phyloP scores from a whole-genome alignment of 768 basidiomycete genomes.

The Dictyophora rubrovolvata region DNA sequence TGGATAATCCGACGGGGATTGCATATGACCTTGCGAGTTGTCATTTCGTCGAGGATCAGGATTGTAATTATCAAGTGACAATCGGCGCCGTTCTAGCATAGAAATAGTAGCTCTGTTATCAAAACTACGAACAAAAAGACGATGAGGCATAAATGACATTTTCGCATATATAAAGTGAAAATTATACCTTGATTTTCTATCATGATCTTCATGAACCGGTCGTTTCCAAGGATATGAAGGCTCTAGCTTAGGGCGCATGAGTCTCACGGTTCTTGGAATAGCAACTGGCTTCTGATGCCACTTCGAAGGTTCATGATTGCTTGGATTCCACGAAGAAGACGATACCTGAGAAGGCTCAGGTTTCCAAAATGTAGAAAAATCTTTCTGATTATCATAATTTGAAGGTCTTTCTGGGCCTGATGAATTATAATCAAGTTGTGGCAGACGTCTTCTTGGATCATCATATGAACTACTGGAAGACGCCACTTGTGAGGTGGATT shows the following conservation, averaged over 20 bases:
- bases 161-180: neutral
- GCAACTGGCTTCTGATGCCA: neutral
- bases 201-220: neutral
- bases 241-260: neutral
- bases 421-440: neutral
- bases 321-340: neutral
- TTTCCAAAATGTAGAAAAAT: neutral
- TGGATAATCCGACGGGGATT: neutral
- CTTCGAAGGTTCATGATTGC: neutral
- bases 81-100: neutral
- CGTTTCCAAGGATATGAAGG: conserved; percentile 8
- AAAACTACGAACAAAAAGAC: neutral
- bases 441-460: neutral
- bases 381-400: neutral
- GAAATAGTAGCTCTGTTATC: neutral
- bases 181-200: conserved; percentile 5
- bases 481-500: neutral
- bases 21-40: neutral
- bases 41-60: neutral
- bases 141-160: neutral
- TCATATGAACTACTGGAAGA: neutral
- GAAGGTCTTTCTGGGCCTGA: neutral
- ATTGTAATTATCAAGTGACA: neutral
- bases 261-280: neutral
- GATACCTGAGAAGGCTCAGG: neutral